Evolutionary conservation across 192 early-diverging fungal species (phyloP).

Genomic region (Linnemannia exigua): DNA sequence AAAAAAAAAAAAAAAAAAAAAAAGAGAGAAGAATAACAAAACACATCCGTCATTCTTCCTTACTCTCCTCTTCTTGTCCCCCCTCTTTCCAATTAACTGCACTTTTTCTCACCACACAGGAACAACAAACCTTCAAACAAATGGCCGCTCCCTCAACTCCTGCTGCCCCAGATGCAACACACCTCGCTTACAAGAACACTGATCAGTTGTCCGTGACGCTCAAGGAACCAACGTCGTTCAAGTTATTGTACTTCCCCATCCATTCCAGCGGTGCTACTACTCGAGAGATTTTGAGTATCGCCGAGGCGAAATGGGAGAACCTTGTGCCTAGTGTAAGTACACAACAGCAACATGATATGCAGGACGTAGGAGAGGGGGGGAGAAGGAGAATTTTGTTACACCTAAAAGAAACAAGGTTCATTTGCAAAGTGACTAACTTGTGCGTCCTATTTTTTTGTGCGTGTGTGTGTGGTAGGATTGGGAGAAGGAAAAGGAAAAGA

Average conservation of each 20-base stretch:
- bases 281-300: slow-evolving; percentile 8
- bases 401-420: neutral
- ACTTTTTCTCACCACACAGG: no score
- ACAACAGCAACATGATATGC: no score
- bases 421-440: no score
- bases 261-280: neutral
- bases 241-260: slow-evolving; percentile 22
- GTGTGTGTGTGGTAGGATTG: neutral
- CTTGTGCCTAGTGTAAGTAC: neutral
- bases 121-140: neutral
- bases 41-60: neutral
- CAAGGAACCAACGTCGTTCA: slow-evolving; percentile 6
- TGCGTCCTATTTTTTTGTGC: neutral
- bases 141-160: neutral
- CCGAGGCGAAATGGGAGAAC: neutral
- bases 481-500: slow-evolving; percentile 10
- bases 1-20: no score
- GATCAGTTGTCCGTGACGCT: neutral
- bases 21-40: no score
- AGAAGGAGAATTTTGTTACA: neutral
- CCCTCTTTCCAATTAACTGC: neutral
- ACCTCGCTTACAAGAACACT: neutral
- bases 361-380: neutral
- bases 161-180: neutral
- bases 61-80: neutral